A percentile compares a stretch with the other conserved stretches of the same genome.
These are phyloP conservation scores for Botrytis sinoallii DNA, from an alignment of 2,329 filamentous ascomycete species.

Conservation along the genomic window DNA sequence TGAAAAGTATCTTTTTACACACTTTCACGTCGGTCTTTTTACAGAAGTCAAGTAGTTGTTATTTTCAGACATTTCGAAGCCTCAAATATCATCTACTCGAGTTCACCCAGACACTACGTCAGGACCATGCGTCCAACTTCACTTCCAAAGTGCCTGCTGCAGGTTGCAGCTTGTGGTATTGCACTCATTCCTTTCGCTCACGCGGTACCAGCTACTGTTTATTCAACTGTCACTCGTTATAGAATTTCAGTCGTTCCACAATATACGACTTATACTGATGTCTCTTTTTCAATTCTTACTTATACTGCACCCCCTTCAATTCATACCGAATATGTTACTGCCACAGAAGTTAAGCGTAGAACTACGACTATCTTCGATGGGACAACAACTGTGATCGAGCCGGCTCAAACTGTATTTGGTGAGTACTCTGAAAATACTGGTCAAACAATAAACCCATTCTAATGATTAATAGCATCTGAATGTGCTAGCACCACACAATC, in stretches of 20 bases:
- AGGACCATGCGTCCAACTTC: constrained; percentile 19
- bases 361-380: constrained; percentile 3
- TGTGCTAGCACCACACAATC: background rate
- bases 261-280: constrained; percentile 10
- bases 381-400: background rate
- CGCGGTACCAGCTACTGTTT: background rate
- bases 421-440: background rate
- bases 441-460: background rate
- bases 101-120: constrained; percentile 12
- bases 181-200: constrained; percentile 7
- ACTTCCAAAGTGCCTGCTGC: constrained; percentile 10
- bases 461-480: constrained; percentile 2
- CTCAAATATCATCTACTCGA: constrained; percentile 5
- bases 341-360: background rate
- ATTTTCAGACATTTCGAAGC: constrained; percentile 13
- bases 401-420: background rate
- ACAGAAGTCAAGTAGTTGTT: constrained; percentile 13
- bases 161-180: constrained; percentile 11
- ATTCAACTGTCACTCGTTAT: constrained; percentile 16
- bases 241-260: constrained; percentile 14
- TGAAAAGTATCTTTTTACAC: background rate
- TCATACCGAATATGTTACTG: constrained; percentile 12
- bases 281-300: background rate
- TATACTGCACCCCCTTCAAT: background rate
- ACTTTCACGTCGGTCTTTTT: constrained; percentile 12